Conservation (phyloP, 352 stramenopile genomes). For the Pythium dissimile region DNA sequence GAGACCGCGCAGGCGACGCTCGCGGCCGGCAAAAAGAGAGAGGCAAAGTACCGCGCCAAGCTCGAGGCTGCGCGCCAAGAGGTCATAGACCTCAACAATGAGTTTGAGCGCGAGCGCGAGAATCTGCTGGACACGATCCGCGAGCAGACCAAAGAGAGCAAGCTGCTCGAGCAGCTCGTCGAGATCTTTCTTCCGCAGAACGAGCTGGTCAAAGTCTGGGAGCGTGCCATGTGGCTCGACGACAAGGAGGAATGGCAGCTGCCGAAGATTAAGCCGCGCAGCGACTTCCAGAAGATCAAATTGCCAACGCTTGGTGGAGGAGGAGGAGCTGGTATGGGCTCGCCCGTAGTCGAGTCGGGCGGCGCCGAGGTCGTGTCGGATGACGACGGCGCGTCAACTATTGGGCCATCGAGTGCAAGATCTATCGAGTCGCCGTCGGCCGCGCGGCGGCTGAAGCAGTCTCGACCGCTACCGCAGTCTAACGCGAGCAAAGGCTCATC, state of each 20-base stretch:
- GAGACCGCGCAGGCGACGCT: slow-evolving; percentile 59
- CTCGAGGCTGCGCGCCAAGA: slow-evolving; percentile 77
- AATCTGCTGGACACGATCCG: slow-evolving; percentile 85
- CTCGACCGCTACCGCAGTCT: not conserved
- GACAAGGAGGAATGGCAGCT: slow-evolving; percentile 77
- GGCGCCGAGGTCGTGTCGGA: slow-evolving; percentile 58
- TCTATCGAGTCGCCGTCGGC: slow-evolving; percentile 12
- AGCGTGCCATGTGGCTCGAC: slow-evolving; percentile 80
- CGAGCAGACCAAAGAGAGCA: slow-evolving; percentile 87
- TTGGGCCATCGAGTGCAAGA: slow-evolving; percentile 5
- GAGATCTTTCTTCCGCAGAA: slow-evolving; percentile 82
- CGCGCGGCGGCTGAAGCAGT: slow-evolving; percentile 4
- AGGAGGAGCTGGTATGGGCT: not conserved
- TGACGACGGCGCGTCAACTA: slow-evolving; percentile 27
- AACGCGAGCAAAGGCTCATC: not conserved
- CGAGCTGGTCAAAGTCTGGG: slow-evolving; percentile 87
- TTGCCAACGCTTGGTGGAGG: slow-evolving; percentile 41
- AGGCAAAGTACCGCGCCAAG: slow-evolving; percentile 64
- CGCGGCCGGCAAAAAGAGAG: slow-evolving; percentile 53
- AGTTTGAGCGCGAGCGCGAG: slow-evolving; percentile 85
- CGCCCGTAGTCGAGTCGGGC: slow-evolving; percentile 34
- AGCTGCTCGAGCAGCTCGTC: slow-evolving; percentile 86
- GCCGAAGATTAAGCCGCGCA: slow-evolving; percentile 70
- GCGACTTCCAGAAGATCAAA: slow-evolving; percentile 81
- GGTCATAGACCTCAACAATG: slow-evolving; percentile 76